Evolutionary conservation across 768 basidiomycete genomes (phyloP).

Genomic region (Lentinula aciculospora): DNA sequence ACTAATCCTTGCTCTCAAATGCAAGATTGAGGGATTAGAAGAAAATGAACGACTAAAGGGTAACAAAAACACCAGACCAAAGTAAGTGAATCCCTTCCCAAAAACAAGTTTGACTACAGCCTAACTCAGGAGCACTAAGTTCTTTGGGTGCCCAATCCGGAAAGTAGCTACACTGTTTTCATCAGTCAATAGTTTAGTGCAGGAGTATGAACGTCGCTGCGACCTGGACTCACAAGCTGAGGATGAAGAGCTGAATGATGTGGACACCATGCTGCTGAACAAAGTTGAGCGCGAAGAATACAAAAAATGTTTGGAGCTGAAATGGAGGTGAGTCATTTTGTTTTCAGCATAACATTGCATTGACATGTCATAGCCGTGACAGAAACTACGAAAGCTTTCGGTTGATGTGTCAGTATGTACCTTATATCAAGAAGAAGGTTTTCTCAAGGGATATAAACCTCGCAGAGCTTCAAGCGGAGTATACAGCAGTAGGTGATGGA

Average conservation of each 20-base stretch:
- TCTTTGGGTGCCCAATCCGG: not conserved
- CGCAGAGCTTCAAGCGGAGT: not conserved
- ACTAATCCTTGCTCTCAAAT: not conserved
- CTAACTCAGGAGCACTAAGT: not conserved
- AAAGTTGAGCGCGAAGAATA: not conserved
- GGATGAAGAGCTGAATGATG: too few relatives aligned
- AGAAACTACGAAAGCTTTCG: not conserved
- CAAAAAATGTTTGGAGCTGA: not conserved
- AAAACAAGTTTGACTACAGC: not conserved
- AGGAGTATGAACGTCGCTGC: too few relatives aligned
- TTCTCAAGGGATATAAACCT: not conserved
- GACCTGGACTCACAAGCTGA: too few relatives aligned
- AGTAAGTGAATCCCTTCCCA: not conserved
- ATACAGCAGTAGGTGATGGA: not conserved
- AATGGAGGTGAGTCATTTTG: not conserved
- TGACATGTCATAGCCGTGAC: too few relatives aligned
- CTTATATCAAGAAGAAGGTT: not conserved
- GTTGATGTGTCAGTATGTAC: not conserved
- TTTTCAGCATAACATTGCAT: not conserved
- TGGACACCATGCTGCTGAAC: not conserved
- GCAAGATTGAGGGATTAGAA: not conserved
- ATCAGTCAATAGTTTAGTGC: not conserved
- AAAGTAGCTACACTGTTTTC: not conserved
- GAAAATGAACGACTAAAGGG: not conserved
- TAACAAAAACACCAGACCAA: not conserved